phyloP scores from a whole-genome alignment of 2,329 filamentous ascomycete species.

The Immersiporthe knoxdaviesiana region DNA sequence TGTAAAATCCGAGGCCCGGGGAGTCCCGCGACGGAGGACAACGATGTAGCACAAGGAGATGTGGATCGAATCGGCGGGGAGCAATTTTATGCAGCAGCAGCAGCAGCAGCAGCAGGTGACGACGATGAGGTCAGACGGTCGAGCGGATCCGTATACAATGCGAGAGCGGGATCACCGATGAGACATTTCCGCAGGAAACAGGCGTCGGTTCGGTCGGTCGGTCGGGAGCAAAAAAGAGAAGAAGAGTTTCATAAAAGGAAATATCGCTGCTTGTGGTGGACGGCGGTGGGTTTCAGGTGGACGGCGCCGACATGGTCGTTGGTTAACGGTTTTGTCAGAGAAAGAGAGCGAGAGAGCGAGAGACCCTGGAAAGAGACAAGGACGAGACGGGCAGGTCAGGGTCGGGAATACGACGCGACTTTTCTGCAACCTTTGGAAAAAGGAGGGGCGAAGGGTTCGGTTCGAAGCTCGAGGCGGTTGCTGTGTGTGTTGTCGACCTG shows the following conservation, averaged over 20 bases:
- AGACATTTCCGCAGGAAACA: slow-evolving; percentile 24
- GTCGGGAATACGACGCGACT: slow-evolving; percentile 15
- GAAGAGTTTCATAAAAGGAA: background rate
- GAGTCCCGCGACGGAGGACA: background rate
- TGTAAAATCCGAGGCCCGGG: slow-evolving; percentile 31
- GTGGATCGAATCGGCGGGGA: background rate
- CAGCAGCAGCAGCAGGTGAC: background rate
- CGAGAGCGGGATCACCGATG: slow-evolving; percentile 25
- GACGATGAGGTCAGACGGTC: slow-evolving; percentile 17
- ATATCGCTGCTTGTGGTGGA: slow-evolving; percentile 9
- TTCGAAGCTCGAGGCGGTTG: background rate
- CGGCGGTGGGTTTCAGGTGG: slow-evolving; percentile 15
- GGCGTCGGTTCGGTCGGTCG: background rate
- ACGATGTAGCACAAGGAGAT: background rate
- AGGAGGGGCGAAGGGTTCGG: slow-evolving; percentile 5
- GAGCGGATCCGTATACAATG: slow-evolving; percentile 25
- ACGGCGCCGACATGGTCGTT: slow-evolving; percentile 22
- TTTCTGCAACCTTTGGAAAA: background rate
- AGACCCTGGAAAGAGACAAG: background rate
- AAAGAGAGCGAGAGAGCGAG: background rate
- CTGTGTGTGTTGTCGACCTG: slow-evolving; percentile 19
- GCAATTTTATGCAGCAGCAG: background rate
- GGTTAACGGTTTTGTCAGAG: background rate
- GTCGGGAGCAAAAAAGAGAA: background rate
- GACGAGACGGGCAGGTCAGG: background rate